phyloP scores from a whole-genome alignment of 495 filamentous ascomycete genomes.

The Daldinia bambusicola region DNA sequence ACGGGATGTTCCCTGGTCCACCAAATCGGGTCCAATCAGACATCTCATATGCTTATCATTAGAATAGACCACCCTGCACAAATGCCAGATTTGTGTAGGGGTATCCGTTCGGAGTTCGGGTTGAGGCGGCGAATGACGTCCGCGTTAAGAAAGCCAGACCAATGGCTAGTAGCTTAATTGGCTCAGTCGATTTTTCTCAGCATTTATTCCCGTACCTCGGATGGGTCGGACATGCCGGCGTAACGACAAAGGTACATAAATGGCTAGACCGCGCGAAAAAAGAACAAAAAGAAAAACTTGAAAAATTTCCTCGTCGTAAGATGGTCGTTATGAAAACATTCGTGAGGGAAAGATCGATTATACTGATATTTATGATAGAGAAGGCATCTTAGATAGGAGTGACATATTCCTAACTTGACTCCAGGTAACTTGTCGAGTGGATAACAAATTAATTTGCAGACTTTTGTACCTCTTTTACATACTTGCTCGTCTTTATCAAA shows the following conservation, averaged over 20 bases:
- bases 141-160: constrained; percentile 4
- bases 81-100: constrained; percentile 1
- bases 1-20: constrained; percentile 23
- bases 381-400: background rate
- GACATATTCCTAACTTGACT: background rate
- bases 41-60: constrained; percentile 28
- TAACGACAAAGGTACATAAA: background rate
- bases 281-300: too few relatives aligned
- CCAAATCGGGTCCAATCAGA: constrained; percentile 21
- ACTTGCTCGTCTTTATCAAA: too few relatives aligned
- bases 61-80: constrained; percentile 18
- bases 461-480: too few relatives aligned
- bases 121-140: constrained; percentile 19
- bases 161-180: constrained; percentile 11
- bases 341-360: background rate
- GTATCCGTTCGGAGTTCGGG: constrained; percentile 13
- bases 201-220: constrained; percentile 22
- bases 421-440: background rate
- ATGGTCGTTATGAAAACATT: background rate
- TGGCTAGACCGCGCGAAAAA: background rate
- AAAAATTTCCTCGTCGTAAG: background rate
- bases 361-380: background rate
- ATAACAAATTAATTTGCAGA: too few relatives aligned
- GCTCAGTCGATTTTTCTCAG: constrained; percentile 1
- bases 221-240: constrained; percentile 12